phyloP scores from a whole-genome alignment of 495 filamentous ascomycete species.

The Cladorrhinum samala region DNA sequence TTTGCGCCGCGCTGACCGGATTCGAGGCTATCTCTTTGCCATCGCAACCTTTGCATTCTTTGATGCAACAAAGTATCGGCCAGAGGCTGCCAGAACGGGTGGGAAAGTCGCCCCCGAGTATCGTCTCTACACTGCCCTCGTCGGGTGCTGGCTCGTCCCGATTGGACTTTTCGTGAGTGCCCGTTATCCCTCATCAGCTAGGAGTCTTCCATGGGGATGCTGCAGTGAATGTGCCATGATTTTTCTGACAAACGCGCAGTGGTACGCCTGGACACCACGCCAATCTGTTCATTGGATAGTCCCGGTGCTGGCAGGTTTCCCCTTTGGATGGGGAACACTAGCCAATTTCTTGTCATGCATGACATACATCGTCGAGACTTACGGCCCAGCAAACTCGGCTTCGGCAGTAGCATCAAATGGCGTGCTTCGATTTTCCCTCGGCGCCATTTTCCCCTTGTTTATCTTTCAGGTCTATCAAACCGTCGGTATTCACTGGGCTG shows the following conservation, averaged over 20 bases:
- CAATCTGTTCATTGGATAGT: not conserved
- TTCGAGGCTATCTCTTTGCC: not conserved
- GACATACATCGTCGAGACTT: not conserved
- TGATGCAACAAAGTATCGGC: not conserved
- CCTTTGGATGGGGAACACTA: not conserved
- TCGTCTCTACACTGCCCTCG: not conserved
- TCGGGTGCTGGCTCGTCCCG: not conserved
- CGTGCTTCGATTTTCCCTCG: not conserved
- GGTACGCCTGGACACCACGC: not conserved
- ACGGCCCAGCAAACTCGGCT: not conserved
- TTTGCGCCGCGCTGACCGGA: too few relatives aligned
- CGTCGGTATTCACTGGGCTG: not conserved
- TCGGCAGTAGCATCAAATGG: not conserved
- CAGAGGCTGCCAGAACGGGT: not conserved
- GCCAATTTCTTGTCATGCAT: not conserved
- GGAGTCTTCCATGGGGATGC: too few relatives aligned
- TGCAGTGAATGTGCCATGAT: too few relatives aligned
- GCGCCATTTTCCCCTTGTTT: not conserved
- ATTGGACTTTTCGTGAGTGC: not conserved
- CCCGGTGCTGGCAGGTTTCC: not conserved
- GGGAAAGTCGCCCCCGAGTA: not conserved
- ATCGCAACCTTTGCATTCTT: not conserved
- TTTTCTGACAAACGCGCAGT: not conserved
- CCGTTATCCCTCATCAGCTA: too few relatives aligned
- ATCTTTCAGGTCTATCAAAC: not conserved